phyloP scores from a whole-genome alignment of 2,329 filamentous ascomycete species.

The Acrocalymma vagum region DNA sequence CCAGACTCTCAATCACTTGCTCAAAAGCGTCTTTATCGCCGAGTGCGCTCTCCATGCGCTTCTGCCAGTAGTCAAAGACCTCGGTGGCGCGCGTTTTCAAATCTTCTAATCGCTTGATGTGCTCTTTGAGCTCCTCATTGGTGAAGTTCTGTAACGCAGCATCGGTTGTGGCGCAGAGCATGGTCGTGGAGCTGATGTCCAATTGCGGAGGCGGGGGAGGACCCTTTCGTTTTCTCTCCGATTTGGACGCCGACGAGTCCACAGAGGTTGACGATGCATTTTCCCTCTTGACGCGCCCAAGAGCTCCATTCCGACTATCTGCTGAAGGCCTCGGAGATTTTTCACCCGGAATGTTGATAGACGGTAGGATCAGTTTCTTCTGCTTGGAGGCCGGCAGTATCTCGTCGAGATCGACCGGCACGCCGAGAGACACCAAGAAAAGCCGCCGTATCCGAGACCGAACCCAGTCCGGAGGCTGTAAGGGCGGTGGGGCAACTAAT shows the following conservation, averaged over 20 bases:
- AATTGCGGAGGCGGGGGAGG: slow-evolving; percentile 76
- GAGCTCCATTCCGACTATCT: slow-evolving; percentile 47
- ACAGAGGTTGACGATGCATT: slow-evolving; percentile 49
- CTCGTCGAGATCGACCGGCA: slow-evolving; percentile 96
- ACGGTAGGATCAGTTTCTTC: slow-evolving; percentile 94
- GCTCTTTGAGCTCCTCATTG: slow-evolving; percentile 75
- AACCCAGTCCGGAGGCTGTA: slow-evolving; percentile 98
- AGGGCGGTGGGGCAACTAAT: slow-evolving; percentile 89
- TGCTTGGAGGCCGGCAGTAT: slow-evolving; percentile 97
- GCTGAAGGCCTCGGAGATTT: slow-evolving; percentile 48
- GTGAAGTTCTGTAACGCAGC: slow-evolving; percentile 83
- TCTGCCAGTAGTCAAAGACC: slow-evolving; percentile 87
- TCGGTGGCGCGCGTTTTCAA: slow-evolving; percentile 77
- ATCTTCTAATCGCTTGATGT: slow-evolving; percentile 74
- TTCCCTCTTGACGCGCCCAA: slow-evolving; percentile 48
- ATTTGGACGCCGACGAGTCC: slow-evolving; percentile 46
- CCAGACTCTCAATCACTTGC: slow-evolving; percentile 94
- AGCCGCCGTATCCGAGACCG: slow-evolving; percentile 92
- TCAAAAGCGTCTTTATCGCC: slow-evolving; percentile 94
- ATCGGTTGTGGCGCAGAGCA: slow-evolving; percentile 84
- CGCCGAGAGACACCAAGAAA: slow-evolving; percentile 93
- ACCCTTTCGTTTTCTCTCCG: slow-evolving; percentile 60
- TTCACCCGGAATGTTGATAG: slow-evolving; percentile 61
- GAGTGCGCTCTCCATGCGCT: slow-evolving; percentile 83
- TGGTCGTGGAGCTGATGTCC: slow-evolving; percentile 79